Base-by-base conservation (phyloP, 2,329 filamentous ascomycete species). In the Scolecobasidium constrictum region DNA sequence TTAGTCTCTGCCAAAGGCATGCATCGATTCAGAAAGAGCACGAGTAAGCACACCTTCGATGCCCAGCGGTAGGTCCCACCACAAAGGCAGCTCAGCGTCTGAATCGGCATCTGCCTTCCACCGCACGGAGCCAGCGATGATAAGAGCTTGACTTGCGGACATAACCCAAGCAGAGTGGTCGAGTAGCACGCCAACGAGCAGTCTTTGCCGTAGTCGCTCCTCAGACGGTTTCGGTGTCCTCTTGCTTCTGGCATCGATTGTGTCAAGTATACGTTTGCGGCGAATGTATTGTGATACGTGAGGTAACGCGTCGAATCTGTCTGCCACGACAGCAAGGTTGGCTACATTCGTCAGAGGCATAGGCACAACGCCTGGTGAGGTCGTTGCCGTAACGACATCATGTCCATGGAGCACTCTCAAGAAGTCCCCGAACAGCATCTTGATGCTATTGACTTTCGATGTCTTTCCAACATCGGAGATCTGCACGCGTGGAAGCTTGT, bases 31-130 rank as follows among this genome's bases (percentile, higher is more conserved):
- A n/a, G 11, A 17, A 23, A 26, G 13, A 40, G 41, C 33, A 38
- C 9, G 26, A 31, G 26, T 31, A 31, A 31, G 9, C n/a, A 9
- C 49, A 78, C 77, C 64, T 65, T 88, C 83, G 16, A 88, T 57
- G 1, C 73, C 74, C 44, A 77, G 72, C 1, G 81, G 81, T 15
- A 88, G 59, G 54, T 82, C 75, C 80, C 81, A 86, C 83, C 83
- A 87, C 11, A 75, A 64, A 3, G 78, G 69, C 43, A 54, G 58
- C 38, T 52, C 61, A 41, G 61, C 44, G 36, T 62, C 54, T 43
- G 61, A 55, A 26, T 47, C 56, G 5, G 48, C 48, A 20, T 67
- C 64, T 2, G 58, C 53, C 21, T 57, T 65, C 78, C 80, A 78
- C 47, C 71, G 70, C 37, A 63, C 60, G 3, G 78, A 85, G 15